Evolutionary conservation across 129 eudicot species (phyloP).

Genomic region (Tagetes patula): DNA sequence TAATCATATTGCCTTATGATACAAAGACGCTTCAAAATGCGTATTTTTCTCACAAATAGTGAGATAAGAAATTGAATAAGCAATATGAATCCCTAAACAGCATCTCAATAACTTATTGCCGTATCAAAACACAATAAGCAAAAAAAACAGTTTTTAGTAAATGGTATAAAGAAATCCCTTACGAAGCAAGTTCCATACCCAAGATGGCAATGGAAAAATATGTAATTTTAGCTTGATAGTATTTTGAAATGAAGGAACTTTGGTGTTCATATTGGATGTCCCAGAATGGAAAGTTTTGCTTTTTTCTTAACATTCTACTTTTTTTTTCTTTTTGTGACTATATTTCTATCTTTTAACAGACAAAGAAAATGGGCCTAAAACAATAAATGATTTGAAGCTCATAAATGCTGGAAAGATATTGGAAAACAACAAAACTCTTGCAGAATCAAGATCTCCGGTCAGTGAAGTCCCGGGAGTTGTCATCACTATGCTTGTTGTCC

Average conservation of each 20-base stretch:
- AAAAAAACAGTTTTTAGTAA: background rate
- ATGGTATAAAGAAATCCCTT: background rate
- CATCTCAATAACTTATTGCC: background rate
- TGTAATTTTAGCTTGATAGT: background rate
- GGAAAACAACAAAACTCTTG: constrained; percentile 58
- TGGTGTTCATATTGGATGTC: background rate
- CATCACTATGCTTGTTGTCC: constrained; percentile 64
- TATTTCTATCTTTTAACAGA: constrained; percentile 17
- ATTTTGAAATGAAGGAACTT: background rate
- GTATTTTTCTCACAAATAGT: background rate
- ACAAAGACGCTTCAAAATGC: background rate
- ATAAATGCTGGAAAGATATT: constrained; percentile 74
- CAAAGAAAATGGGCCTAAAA: constrained; percentile 31
- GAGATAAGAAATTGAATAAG: background rate
- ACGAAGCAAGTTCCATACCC: background rate
- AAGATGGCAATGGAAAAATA: constrained; percentile 13
- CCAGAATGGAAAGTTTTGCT: background rate
- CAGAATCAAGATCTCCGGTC: constrained; percentile 54
- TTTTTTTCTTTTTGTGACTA: background rate
- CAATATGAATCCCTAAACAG: background rate
- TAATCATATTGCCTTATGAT: background rate
- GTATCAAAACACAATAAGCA: background rate
- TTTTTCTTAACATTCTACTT: constrained; percentile 1
- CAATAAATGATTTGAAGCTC: constrained; percentile 60
- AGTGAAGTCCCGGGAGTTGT: constrained; percentile 62